These are phyloP conservation scores for Pogostemon cablin DNA, from an alignment of 257 asterid genomes.

Conservation along the genomic window DNA sequence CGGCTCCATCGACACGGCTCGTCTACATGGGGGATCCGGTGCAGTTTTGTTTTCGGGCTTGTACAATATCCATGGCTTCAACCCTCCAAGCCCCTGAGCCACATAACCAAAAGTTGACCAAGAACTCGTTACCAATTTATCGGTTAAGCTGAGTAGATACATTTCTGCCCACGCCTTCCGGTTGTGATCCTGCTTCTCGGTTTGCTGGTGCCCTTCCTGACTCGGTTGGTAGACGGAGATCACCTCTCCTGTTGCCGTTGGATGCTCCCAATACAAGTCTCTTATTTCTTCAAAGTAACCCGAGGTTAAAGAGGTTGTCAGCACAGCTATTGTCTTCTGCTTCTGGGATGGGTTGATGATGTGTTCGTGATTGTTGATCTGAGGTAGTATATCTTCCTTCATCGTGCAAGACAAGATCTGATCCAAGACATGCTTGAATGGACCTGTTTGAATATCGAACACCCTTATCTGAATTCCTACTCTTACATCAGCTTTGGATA, in stretches of 20 bases:
- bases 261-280: slow-evolving; percentile 62
- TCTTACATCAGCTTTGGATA: slow-evolving; percentile 59
- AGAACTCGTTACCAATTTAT: slow-evolving; percentile 72
- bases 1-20: slow-evolving; percentile 68
- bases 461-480: slow-evolving; percentile 72
- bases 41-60: slow-evolving; percentile 53
- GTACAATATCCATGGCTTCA: slow-evolving; percentile 77
- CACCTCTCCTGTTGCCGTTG: slow-evolving; percentile 63
- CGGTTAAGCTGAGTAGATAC: slow-evolving; percentile 70
- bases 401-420: slow-evolving; percentile 60
- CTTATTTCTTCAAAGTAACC: slow-evolving; percentile 61
- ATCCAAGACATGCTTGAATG: slow-evolving; percentile 54
- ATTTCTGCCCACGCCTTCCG: slow-evolving; percentile 83
- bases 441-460: slow-evolving; percentile 41
- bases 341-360: slow-evolving; percentile 23
- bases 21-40: slow-evolving; percentile 60
- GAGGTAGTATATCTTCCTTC: slow-evolving; percentile 56
- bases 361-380: slow-evolving; percentile 34
- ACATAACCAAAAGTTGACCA: slow-evolving; percentile 89
- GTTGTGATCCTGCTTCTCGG: slow-evolving; percentile 54
- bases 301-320: slow-evolving; percentile 56
- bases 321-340: slow-evolving; percentile 45
- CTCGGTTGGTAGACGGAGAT: slow-evolving; percentile 71
- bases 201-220: slow-evolving; percentile 59
- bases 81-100: slow-evolving; percentile 83